Percentiles rank a stretch among this genome's conserved stretches.
Conservation (phyloP, 2,329 filamentous ascomycete genomes). For the Mariannaea elegans region DNA sequence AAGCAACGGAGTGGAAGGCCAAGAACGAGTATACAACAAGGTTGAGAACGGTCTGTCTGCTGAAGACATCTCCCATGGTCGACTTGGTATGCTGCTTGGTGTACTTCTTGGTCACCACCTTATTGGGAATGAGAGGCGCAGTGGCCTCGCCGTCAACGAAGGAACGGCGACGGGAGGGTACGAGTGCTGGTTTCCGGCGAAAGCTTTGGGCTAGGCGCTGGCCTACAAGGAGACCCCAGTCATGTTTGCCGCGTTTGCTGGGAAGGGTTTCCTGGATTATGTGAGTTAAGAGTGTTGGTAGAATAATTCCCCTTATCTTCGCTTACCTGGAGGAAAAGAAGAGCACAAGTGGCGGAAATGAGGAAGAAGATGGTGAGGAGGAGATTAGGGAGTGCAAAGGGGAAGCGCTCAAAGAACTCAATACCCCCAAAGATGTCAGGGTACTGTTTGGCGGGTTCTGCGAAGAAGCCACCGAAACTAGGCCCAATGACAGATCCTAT, state of each 20-base stretch:
- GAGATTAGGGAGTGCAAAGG: conserved; percentile 86
- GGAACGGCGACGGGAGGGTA: conserved; percentile 52
- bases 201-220: conserved; percentile 64
- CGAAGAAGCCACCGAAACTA: conserved; percentile 85
- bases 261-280: conserved; percentile 78
- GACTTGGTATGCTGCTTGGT: conserved; percentile 32
- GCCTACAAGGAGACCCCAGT: conserved; percentile 81
- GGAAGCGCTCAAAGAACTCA: conserved; percentile 76
- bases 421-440: conserved; percentile 74
- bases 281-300: neutral
- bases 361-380: conserved; percentile 80
- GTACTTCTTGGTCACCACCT: conserved; percentile 37
- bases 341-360: conserved; percentile 76
- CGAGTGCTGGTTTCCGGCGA: conserved; percentile 32
- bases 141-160: conserved; percentile 66
- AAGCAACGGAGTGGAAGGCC: conserved; percentile 83
- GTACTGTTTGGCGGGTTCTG: conserved; percentile 79
- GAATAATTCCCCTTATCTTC: too few species aligned
- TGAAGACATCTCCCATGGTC: conserved; percentile 73
- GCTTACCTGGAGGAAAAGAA: conserved; percentile 78
- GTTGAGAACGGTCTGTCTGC: conserved; percentile 77
- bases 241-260: conserved; percentile 70
- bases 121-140: conserved; percentile 60
- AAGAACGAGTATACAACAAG: conserved; percentile 82
- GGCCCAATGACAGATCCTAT: conserved; percentile 89